Percentiles rank a stretch among this genome's conserved stretches.
Evolutionary conservation across 148 eudicot genomes (phyloP).

Genomic region (Persicaria tinctoria): DNA sequence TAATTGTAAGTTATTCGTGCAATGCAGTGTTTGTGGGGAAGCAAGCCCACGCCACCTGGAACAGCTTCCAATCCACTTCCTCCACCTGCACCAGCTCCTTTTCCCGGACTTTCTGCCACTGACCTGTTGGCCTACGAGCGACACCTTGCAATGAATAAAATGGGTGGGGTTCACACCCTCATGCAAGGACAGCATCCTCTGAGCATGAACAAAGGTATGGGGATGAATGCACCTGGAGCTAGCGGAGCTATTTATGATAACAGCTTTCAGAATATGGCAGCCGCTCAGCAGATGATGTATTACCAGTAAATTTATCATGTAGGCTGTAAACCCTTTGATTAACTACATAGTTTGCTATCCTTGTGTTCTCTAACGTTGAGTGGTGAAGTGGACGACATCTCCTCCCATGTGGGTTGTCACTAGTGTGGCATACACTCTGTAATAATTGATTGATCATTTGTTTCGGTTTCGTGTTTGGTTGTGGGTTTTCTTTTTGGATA

Average conservation of each 20-base stretch:
- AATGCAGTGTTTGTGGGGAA: conserved; percentile 86
- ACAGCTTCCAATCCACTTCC: conserved; percentile 89
- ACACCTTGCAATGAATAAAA: conserved; percentile 80
- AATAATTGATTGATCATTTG: no score
- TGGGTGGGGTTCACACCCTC: conserved; percentile 70
- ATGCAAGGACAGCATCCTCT: conserved; percentile 71
- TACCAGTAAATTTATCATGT: conserved; percentile 47
- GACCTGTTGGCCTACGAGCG: conserved; percentile 80
- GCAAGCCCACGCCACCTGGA: conserved; percentile 92
- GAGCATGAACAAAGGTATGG: conserved; percentile 61
- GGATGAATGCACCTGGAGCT: conserved; percentile 84
- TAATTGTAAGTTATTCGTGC: no score
- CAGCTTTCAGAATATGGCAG: conserved; percentile 75
- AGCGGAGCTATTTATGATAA: conserved; percentile 93
- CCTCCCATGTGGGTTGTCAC: no score
- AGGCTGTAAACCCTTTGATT: not conserved
- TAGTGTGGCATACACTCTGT: no score
- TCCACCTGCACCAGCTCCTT: conserved; percentile 62
- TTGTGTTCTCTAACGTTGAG: not conserved
- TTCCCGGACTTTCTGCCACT: conserved; percentile 46
- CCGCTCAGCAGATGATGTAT: conserved; percentile 97
- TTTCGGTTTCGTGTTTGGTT: no score
- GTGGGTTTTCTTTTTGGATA: no score
- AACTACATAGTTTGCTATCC: no score
- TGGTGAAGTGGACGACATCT: no score